A percentile compares a stretch with the other conserved stretches of the same genome.
phyloP scores from a whole-genome alignment of 768 basidiomycete species.

The Kwoniella dendrophila region DNA sequence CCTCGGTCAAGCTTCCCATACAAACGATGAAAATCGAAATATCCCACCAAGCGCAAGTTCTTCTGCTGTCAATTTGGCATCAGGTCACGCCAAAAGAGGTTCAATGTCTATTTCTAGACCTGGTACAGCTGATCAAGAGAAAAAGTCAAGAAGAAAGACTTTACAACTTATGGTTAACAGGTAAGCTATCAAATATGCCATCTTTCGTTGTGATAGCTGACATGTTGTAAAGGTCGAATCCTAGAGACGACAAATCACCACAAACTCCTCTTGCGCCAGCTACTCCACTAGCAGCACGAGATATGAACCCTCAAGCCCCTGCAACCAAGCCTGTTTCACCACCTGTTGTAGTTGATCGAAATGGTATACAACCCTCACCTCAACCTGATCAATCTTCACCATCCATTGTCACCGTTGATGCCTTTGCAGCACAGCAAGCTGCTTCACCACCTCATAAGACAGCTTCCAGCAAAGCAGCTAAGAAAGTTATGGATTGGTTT shows the following conservation, averaged over 20 bases:
- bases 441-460: conserved; percentile 27
- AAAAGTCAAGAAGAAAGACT: conserved; percentile 65
- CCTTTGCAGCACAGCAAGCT: conserved; percentile 27
- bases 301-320: conserved; percentile 35
- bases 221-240: conserved; percentile 7
- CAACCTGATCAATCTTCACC: conserved; percentile 68
- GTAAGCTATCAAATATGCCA: conserved; percentile 17
- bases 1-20: conserved; percentile 57
- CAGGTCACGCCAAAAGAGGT: conserved; percentile 13
- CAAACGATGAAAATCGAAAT: conserved; percentile 29
- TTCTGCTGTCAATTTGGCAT: conserved; percentile 22
- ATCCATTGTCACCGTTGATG: conserved; percentile 49
- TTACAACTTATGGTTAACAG: conserved; percentile 80
- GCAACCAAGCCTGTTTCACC: conserved; percentile 27
- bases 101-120: conserved; percentile 11
- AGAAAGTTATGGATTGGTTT: conserved; percentile 99
- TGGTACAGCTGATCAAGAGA: conserved; percentile 58
- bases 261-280: conserved; percentile 36
- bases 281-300: conserved; percentile 37
- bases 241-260: conserved; percentile 26
- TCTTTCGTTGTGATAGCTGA: neutral
- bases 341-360: conserved; percentile 32
- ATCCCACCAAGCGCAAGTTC: conserved; percentile 31
- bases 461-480: conserved; percentile 62
- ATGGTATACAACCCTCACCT: conserved; percentile 43